Percentiles rank a stretch among this genome's conserved stretches.
phyloP scores from a whole-genome alignment of 2,329 filamentous ascomycete species.

The Colletotrichum tofieldiae region DNA sequence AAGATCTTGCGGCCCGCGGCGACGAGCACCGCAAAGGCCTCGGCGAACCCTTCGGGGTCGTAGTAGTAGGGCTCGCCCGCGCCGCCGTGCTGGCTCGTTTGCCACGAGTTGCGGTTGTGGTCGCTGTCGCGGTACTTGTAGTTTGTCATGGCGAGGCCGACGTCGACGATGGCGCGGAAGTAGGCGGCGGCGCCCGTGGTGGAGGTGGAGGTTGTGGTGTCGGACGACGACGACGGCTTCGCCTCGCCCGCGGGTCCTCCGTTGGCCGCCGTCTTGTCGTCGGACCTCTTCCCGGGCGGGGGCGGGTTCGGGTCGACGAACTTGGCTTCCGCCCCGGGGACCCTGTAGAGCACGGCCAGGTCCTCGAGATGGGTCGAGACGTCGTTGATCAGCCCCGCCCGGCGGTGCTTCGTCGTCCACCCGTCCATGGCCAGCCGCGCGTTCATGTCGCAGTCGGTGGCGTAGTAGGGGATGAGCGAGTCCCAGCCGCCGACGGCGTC shows the following conservation, averaged over 20 bases:
- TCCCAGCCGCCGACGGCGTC: slow-evolving; percentile 71
- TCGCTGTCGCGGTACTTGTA: slow-evolving; percentile 58
- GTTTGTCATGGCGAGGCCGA: slow-evolving; percentile 54
- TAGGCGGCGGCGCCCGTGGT: background rate
- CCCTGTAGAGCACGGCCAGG: slow-evolving; percentile 62
- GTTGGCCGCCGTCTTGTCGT: slow-evolving; percentile 6
- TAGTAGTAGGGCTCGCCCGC: slow-evolving; percentile 69
- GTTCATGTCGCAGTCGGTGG: slow-evolving; percentile 72
- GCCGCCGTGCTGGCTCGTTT: slow-evolving; percentile 65
- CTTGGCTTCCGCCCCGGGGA: slow-evolving; percentile 53
- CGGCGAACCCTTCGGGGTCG: slow-evolving; percentile 60
- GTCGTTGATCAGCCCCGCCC: slow-evolving; percentile 62
- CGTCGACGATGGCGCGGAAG: slow-evolving; percentile 48
- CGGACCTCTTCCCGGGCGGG: slow-evolving; percentile 29
- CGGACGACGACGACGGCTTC: background rate
- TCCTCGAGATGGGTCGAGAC: slow-evolving; percentile 63
- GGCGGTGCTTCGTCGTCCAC: slow-evolving; percentile 57
- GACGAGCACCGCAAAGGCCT: slow-evolving; percentile 61
- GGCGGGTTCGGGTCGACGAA: slow-evolving; percentile 58
- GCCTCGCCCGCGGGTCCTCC: background rate
- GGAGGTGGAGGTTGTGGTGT: background rate
- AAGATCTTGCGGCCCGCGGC: slow-evolving; percentile 61
- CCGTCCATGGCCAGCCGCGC: slow-evolving; percentile 62
- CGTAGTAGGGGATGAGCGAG: slow-evolving; percentile 71
- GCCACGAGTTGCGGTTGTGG: slow-evolving; percentile 67